phyloP scores from a whole-genome alignment of 768 basidiomycete species.

The Podaxis pistillaris region DNA sequence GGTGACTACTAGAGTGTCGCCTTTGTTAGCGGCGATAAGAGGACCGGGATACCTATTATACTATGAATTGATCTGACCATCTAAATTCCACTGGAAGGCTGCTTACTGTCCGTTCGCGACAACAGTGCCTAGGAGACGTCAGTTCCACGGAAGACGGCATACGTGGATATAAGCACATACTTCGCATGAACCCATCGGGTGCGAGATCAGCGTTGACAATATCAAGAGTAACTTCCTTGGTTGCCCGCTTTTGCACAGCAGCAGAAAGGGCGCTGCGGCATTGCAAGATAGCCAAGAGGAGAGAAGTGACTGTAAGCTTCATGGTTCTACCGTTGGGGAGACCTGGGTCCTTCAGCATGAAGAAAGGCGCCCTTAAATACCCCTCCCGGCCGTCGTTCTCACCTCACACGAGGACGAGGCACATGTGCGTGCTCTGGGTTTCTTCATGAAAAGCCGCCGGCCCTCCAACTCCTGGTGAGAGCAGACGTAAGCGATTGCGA shows the following conservation, averaged over 20 bases:
- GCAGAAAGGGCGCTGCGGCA: slow-evolving; percentile 16
- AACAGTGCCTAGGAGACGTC: slow-evolving; percentile 2
- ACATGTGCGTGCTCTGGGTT: background rate
- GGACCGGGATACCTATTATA: slow-evolving; percentile 32
- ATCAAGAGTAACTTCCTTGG: slow-evolving; percentile 27
- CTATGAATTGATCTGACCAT: background rate
- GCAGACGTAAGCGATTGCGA: background rate
- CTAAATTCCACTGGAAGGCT: background rate
- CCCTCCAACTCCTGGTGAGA: background rate
- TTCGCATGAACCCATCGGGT: slow-evolving; percentile 47
- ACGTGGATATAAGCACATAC: background rate
- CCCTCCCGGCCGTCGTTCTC: background rate
- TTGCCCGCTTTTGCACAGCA: background rate
- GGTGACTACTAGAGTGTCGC: slow-evolving; percentile 39
- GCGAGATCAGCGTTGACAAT: slow-evolving; percentile 41
- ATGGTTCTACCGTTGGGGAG: slow-evolving; percentile 14
- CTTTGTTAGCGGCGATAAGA: slow-evolving; percentile 23
- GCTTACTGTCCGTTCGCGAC: slow-evolving; percentile 10
- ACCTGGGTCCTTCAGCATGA: background rate
- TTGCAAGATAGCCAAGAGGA: slow-evolving; percentile 19
- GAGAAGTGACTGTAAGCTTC: slow-evolving; percentile 21
- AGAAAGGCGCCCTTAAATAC: background rate
- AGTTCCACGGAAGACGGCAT: background rate
- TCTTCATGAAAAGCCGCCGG: background rate
- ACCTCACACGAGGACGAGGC: background rate